phyloP scores from a whole-genome alignment of 1,139 yeast genomes.

The Sugiyamaella grinbergsii region DNA sequence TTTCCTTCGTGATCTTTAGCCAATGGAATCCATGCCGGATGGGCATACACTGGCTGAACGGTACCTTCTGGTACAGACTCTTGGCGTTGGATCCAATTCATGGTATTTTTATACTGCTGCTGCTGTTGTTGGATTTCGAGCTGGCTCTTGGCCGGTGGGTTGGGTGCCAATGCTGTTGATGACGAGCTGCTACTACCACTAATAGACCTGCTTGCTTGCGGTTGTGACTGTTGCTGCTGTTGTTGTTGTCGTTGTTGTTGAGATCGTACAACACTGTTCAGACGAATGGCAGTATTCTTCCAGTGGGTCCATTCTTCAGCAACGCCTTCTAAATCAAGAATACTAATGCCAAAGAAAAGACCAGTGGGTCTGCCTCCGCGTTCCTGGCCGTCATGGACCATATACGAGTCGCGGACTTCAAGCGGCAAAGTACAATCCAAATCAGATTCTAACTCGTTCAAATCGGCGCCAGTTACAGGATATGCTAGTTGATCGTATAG shows the following conservation, averaged over 20 bases:
- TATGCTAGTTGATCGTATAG: conserved; percentile 68
- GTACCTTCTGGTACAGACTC: conserved; percentile 72
- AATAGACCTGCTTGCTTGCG: not conserved
- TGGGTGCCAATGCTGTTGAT: conserved; percentile 23
- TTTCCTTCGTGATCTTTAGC: conserved; percentile 88
- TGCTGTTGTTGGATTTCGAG: conserved; percentile 16
- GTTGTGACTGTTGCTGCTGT: conserved; percentile 21
- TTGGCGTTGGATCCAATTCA: conserved; percentile 50
- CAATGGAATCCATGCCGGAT: conserved; percentile 87
- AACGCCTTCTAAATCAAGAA: conserved; percentile 70
- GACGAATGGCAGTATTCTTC: conserved; percentile 60
- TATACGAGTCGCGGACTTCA: conserved; percentile 74
- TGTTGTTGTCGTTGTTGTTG: conserved; percentile 24
- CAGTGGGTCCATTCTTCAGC: conserved; percentile 72
- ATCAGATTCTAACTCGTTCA: conserved; percentile 76
- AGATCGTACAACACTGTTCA: conserved; percentile 34
- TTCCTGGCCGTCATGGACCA: conserved; percentile 81
- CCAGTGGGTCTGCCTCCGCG: conserved; percentile 77
- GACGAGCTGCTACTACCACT: conserved; percentile 12
- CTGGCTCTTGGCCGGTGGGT: conserved; percentile 15
- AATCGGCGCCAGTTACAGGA: conserved; percentile 73
- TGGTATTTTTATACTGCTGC: conserved; percentile 14
- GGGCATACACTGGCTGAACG: conserved; percentile 74
- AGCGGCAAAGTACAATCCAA: conserved; percentile 65
- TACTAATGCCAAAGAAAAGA: conserved; percentile 66